These are phyloP conservation scores for Candida xyloterini DNA, from an alignment of 805 yeast species.

Conservation along the genomic window DNA sequence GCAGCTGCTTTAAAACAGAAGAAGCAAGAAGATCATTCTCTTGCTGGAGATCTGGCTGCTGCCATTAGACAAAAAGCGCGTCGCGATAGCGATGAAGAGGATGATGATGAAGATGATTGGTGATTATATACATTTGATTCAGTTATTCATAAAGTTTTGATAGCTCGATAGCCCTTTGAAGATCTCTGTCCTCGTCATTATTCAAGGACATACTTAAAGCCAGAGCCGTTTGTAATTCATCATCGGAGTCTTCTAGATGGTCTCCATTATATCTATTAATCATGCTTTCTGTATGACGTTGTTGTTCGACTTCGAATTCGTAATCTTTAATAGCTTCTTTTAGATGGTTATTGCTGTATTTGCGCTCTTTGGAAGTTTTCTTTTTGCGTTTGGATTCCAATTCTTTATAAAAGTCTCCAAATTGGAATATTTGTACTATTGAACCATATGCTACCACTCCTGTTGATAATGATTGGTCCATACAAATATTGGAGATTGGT, in stretches of 20 bases:
- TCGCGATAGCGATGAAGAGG: slow-evolving; percentile 69
- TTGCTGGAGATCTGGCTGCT: slow-evolving; percentile 87
- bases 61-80: slow-evolving; percentile 78
- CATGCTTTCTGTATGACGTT: slow-evolving; percentile 23
- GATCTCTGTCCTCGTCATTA: slow-evolving; percentile 31
- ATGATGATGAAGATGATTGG: slow-evolving; percentile 59
- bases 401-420: slow-evolving; percentile 37
- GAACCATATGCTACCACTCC: slow-evolving; percentile 44
- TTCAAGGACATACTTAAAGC: slow-evolving; percentile 38
- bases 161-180: slow-evolving; percentile 24
- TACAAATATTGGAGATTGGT: slow-evolving; percentile 20
- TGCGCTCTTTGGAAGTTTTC: slow-evolving; percentile 24
- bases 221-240: slow-evolving; percentile 40
- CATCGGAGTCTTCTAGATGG: slow-evolving; percentile 36
- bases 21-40: slow-evolving; percentile 53
- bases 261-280: slow-evolving; percentile 48
- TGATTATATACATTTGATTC: slow-evolving; percentile 6
- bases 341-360: slow-evolving; percentile 30
- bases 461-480: slow-evolving; percentile 23
- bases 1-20: slow-evolving; percentile 69
- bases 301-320: slow-evolving; percentile 26
- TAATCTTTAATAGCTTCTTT: slow-evolving; percentile 35
- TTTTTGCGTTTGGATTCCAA: slow-evolving; percentile 16
- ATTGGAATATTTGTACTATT: slow-evolving; percentile 43
- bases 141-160: slow-evolving; percentile 11